phyloP scores from a whole-genome alignment of 805 yeast genomes.

The Nadsonia fulvescens region DNA sequence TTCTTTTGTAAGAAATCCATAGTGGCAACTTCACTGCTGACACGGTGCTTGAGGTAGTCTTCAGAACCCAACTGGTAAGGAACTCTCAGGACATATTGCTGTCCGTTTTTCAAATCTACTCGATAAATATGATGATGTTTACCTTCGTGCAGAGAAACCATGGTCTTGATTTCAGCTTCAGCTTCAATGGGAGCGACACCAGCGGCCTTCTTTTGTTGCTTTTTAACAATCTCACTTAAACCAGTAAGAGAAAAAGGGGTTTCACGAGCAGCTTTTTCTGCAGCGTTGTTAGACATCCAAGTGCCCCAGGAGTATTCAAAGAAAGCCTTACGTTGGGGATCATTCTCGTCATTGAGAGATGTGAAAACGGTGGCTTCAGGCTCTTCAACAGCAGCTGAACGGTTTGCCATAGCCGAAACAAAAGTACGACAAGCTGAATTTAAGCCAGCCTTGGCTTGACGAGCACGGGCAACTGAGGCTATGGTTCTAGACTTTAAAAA shows the following conservation, averaged over 20 bases:
- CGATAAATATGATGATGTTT: constrained; percentile 81
- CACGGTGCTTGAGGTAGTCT: constrained; percentile 33
- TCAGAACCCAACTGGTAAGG: constrained; percentile 68
- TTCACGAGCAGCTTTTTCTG: constrained; percentile 55
- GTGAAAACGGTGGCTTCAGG: constrained; percentile 6
- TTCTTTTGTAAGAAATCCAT: constrained; percentile 60
- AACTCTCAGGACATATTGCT: constrained; percentile 52
- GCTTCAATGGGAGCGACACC: constrained; percentile 22
- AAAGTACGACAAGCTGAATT: constrained; percentile 5
- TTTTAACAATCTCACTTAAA: constrained; percentile 23
- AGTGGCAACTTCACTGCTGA: constrained; percentile 86
- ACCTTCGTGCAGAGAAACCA: constrained; percentile 82
- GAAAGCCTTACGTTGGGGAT: constrained; percentile 21
- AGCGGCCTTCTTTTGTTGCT: constrained; percentile 10
- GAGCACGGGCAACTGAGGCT: neutral
- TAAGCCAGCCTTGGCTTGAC: no score
- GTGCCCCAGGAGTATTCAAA: constrained; percentile 91
- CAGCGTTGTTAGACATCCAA: constrained; percentile 68
- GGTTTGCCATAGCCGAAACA: no score
- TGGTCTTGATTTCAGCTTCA: constrained; percentile 33
- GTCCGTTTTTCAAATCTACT: constrained; percentile 42
- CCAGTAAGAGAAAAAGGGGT: constrained; percentile 77
- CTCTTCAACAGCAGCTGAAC: constrained; percentile 1
- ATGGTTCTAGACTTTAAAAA: neutral
- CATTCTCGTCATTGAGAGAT: constrained; percentile 6